Evolutionary conservation across 2,329 filamentous ascomycete species (phyloP), one percentile per base, ranked within the genome.

Genomic region (Arthrinium phaeospermum): DNA sequence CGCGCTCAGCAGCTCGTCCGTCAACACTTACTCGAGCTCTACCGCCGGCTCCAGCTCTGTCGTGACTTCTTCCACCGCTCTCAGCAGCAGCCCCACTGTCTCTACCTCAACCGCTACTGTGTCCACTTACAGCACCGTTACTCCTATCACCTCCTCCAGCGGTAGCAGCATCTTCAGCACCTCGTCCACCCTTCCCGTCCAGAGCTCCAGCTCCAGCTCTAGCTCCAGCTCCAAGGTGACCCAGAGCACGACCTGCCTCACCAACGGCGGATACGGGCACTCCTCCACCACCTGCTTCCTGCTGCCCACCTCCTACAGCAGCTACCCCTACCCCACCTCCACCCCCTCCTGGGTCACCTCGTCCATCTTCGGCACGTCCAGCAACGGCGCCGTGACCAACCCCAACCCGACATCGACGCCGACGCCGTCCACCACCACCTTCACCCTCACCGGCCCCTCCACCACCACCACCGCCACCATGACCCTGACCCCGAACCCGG

Each of bases 371-470:
- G 67, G 16, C 16, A 69, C 67, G n/a, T 69, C 67, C 16, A 30
- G 27, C 67, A 69, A 30, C 67, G 45, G 49, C 45, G 67, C 67
- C 67, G 24, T 47, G 67, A 46, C 44, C 44, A 34, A 61, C 53
- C 27, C 27, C 27, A 30, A 30, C 27, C 27, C 27, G 27, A 30
- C 27, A 4, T 41, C 37, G 37, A 41, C 37, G 37, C 37, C 37
- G 2, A 8, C 37, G 5, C 30, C 53, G 19, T 7, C 30, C 44
- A 75, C 57, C 16, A 1, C 12, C 44, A 75, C 27, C 70, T 74
- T 27, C 80, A 83, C 45, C 78, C 80, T 8, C 79, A 81, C 51
- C 82, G 86, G 67, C 75, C 76, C 7, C 57, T 78, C 0, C 78
- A 79, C 51, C 81, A 83, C 10, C 78, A 74, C 68, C 68, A 73